Percentiles rank a stretch among this genome's conserved stretches.
phyloP scores from a whole-genome alignment of 345 rosid genomes.

The Euphorbia tirucalli region DNA sequence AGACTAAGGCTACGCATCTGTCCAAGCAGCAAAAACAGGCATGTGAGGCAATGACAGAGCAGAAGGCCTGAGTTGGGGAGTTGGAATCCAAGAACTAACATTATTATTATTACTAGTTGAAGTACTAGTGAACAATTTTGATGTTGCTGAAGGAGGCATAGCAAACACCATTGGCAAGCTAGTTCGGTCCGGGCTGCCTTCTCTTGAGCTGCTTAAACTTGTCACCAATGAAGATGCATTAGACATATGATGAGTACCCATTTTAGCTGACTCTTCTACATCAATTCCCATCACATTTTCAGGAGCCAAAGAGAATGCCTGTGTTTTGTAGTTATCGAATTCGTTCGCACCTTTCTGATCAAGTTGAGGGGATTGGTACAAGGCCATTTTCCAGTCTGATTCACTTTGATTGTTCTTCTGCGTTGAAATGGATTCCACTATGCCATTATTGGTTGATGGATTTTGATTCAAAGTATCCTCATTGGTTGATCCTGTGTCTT shows the following conservation, averaged over 20 bases:
- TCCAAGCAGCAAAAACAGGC: constrained; percentile 85
- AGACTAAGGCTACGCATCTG: constrained; percentile 53
- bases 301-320: constrained; percentile 30
- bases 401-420: constrained; percentile 24
- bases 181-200: constrained; percentile 55
- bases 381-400: constrained; percentile 41
- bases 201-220: constrained; percentile 56
- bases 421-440: constrained; percentile 20
- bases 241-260: constrained; percentile 35
- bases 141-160: constrained; percentile 45
- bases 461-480: constrained; percentile 15
- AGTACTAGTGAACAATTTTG: constrained; percentile 45
- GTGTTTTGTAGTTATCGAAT: constrained; percentile 28
- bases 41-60: constrained; percentile 53
- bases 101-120: constrained; percentile 17
- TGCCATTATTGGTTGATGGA: constrained; percentile 20
- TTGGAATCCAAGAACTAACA: constrained; percentile 52
- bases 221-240: constrained; percentile 52
- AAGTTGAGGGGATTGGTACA: constrained; percentile 37
- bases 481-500: constrained; percentile 30
- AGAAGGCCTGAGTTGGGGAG: constrained; percentile 54
- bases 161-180: constrained; percentile 45
- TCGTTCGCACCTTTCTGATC: constrained; percentile 25
- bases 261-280: constrained; percentile 33
- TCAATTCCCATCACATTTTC: constrained; percentile 30